Evolutionary conservation across 495 filamentous ascomycete genomes (phyloP), one percentile per base, ranked within the genome.

Genomic region (Aspergillus nidulans): DNA sequence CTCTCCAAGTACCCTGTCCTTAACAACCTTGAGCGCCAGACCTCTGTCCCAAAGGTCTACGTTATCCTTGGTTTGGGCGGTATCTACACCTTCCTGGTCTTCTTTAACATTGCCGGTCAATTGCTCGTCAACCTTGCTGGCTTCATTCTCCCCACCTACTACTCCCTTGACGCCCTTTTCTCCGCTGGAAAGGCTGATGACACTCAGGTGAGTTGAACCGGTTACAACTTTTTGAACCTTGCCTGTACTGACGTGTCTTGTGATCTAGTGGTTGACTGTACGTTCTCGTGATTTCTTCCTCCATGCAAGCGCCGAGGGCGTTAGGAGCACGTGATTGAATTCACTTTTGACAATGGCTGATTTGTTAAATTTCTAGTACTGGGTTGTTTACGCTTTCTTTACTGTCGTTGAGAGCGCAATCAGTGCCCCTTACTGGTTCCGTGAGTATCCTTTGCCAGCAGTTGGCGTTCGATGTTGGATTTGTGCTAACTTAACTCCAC

Each of bases 21-120:
- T 68, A 92, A 89, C 82, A 95, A 97, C 77, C 83, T 99, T 59
- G 95, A 99, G 85, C 90, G 88, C 74, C 90, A 96, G 76, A 94
- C 90, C 58, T 87, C 84, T 20, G 85, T 96, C 43, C 94, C 94
- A 58, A 99, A 99, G 81, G 90, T 92, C 69, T 97, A 99, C 66
- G 90, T 85, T 60, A 82, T 96, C 74, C 87, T 96, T 45, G 94
- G 94, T 60, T 71, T 96, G 12, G 74, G 69, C 44, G 86, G 85
- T 45, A 79, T 95, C 63, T 99, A 99, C 81, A 91, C 96, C 81
- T 96, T 97, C 83, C 83, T 99, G 16, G 89, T 97, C 75, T 87
- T 97, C 81, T 95, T 99, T 82, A 99, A 99, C 82, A 92, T 97
- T 62, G 94, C 90, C 57, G 92, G 94, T 65, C 89, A 94, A 71